Evolutionary conservation across 306 rosid species (phyloP).

Genomic region (Cucurbita pepo): DNA sequence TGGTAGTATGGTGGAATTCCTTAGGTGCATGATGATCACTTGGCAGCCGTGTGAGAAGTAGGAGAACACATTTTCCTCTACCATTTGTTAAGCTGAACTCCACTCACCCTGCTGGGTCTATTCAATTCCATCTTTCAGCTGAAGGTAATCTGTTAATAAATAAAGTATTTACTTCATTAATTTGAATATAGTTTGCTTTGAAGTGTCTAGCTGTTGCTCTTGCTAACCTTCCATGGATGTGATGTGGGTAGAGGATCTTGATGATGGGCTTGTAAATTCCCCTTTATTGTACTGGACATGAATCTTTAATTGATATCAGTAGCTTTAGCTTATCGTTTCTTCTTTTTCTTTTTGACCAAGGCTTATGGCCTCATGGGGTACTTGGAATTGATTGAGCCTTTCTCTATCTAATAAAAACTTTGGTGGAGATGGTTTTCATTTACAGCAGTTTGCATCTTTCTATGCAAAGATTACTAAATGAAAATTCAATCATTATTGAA

Average conservation of each 20-base stretch:
- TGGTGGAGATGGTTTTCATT: not conserved
- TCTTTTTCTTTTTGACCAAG: not conserved
- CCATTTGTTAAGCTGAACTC: not conserved
- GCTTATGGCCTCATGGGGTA: not conserved
- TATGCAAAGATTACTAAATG: not conserved
- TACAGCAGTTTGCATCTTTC: not conserved
- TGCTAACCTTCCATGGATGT: slow-evolving; percentile 5
- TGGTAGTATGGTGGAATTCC: slow-evolving; percentile 11
- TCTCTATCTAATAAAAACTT: not conserved
- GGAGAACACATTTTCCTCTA: not conserved
- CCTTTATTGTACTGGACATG: not conserved
- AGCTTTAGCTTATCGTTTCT: not conserved
- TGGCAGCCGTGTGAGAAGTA: slow-evolving; percentile 10
- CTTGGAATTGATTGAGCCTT: not conserved
- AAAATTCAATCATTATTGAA: not conserved
- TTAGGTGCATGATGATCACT: slow-evolving; percentile 15
- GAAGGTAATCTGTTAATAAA: not conserved
- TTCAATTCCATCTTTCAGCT: not conserved
- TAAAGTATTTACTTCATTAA: not conserved
- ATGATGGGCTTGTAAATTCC: not conserved
- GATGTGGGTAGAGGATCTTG: slow-evolving; percentile 1
- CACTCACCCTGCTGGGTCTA: not conserved
- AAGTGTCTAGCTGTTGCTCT: not conserved
- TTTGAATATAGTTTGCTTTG: not conserved
- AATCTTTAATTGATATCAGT: not conserved